Percentiles rank a stretch among this genome's conserved stretches.
Conservation (phyloP, 2,329 filamentous ascomycete species). For the Cordyceps farinosa region DNA sequence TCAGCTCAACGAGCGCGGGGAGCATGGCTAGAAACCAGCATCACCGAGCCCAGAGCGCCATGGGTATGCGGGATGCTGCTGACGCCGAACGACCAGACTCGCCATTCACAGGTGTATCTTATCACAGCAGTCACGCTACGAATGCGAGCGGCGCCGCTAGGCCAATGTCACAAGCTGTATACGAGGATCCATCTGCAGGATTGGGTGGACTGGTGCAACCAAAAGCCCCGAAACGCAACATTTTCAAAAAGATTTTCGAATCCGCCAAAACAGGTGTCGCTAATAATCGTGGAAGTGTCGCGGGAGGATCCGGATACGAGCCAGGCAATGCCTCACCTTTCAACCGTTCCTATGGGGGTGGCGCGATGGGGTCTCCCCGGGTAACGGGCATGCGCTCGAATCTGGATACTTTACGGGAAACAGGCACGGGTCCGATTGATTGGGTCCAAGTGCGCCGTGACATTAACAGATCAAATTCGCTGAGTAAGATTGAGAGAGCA, state of each 20-base stretch:
- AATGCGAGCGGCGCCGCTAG: constrained; percentile 40
- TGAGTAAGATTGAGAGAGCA: constrained; percentile 80
- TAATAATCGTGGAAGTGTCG: constrained; percentile 81
- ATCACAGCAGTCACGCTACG: constrained; percentile 82
- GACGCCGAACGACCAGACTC: constrained; percentile 56
- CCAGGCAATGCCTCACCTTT: constrained; percentile 42
- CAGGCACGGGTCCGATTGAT: constrained; percentile 60
- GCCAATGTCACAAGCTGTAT: constrained; percentile 64
- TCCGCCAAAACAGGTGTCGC: constrained; percentile 92
- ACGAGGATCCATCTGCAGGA: constrained; percentile 62
- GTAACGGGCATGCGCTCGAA: constrained; percentile 35
- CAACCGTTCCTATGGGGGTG: constrained; percentile 31
- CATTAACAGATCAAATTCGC: constrained; percentile 89
- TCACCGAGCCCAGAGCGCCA: constrained; percentile 58
- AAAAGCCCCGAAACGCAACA: constrained; percentile 77
- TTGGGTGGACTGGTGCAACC: constrained; percentile 76
- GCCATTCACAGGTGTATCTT: constrained; percentile 75
- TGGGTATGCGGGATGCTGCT: constrained; percentile 56
- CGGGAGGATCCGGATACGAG: constrained; percentile 47
- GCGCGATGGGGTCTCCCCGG: constrained; percentile 31
- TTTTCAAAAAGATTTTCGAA: constrained; percentile 94
- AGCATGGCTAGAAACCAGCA: constrained; percentile 78
- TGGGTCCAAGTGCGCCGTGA: constrained; percentile 98
- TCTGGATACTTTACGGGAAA: constrained; percentile 59
- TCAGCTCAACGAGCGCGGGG: constrained; percentile 93